Evolutionary conservation across 257 asterid species (phyloP).

Genomic region (Solanum dulcamara): DNA sequence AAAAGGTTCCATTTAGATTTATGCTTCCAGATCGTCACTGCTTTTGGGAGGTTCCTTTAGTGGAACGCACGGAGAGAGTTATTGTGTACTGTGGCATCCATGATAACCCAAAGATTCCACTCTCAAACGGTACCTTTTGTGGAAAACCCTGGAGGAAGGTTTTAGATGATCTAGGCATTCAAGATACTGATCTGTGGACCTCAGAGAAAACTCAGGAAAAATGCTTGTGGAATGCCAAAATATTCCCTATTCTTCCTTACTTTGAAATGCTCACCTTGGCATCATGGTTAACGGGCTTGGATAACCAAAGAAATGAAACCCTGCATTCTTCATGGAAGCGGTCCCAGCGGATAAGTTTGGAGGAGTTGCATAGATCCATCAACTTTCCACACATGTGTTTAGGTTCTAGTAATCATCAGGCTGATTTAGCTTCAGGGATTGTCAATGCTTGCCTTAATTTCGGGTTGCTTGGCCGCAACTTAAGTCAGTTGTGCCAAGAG

Average conservation of each 20-base stretch:
- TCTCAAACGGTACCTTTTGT: conserved; percentile 71
- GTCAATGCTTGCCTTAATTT: conserved; percentile 71
- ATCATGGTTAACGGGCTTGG: conserved; percentile 86
- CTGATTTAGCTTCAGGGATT: conserved; percentile 73
- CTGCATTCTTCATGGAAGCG: conserved; percentile 42
- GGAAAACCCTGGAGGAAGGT: conserved; percentile 95
- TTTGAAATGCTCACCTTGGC: conserved; percentile 71
- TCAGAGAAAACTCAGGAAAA: conserved; percentile 36
- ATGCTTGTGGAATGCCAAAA: conserved; percentile 91
- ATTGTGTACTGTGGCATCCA: conserved; percentile 89
- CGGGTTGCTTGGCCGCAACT: conserved; percentile 81
- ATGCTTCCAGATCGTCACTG: conserved; percentile 96
- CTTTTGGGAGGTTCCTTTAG: conserved; percentile 96
- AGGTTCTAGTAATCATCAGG: conserved; percentile 73
- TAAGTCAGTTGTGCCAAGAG: conserved; percentile 79
- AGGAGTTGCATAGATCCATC: conserved; percentile 81
- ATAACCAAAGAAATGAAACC: conserved; percentile 27
- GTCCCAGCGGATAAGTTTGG: conserved; percentile 68
- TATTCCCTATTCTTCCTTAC: conserved; percentile 69
- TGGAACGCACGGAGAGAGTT: conserved; percentile 50
- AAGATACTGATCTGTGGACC: conserved; percentile 66
- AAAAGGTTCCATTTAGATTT: conserved; percentile 46
- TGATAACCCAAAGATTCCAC: conserved; percentile 70
- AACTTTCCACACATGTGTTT: conserved; percentile 75
- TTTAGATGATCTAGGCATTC: conserved; percentile 59